phyloP scores from a whole-genome alignment of 2,329 filamentous ascomycete genomes.

The Pseudogymnoascus sp. region DNA sequence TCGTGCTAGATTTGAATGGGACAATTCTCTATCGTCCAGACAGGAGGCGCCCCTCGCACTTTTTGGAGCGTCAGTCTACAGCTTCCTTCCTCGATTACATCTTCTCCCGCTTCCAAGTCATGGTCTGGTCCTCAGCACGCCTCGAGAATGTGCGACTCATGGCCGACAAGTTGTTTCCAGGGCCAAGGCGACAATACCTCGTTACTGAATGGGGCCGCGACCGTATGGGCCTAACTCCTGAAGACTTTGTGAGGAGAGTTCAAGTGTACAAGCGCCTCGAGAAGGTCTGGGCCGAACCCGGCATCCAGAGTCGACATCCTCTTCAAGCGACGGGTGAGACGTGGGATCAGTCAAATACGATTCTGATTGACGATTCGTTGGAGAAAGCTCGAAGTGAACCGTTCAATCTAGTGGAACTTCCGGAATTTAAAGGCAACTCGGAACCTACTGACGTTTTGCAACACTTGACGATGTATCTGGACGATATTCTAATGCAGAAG shows the following conservation, averaged over 20 bases:
- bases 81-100: slow-evolving; percentile 63
- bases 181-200: slow-evolving; percentile 43
- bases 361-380: slow-evolving; percentile 76
- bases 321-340: slow-evolving; percentile 29
- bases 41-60: slow-evolving; percentile 39
- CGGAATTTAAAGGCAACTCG: slow-evolving; percentile 46
- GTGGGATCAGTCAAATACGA: slow-evolving; percentile 80
- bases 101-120: slow-evolving; percentile 65
- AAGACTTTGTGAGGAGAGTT: slow-evolving; percentile 61
- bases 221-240: slow-evolving; percentile 54
- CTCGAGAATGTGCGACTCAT: slow-evolving; percentile 63
- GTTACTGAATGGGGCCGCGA: slow-evolving; percentile 73
- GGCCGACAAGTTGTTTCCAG: slow-evolving; percentile 54
- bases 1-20: slow-evolving; percentile 90
- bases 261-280: slow-evolving; percentile 86
- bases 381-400: slow-evolving; percentile 80
- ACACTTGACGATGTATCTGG: slow-evolving; percentile 54
- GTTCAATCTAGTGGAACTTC: slow-evolving; percentile 69
- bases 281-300: slow-evolving; percentile 54
- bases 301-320: slow-evolving; percentile 38
- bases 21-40: slow-evolving; percentile 69
- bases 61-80: slow-evolving; percentile 60
- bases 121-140: slow-evolving; percentile 84
- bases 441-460: slow-evolving; percentile 40
- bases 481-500: slow-evolving; percentile 41